phyloP scores from a whole-genome alignment of 805 yeast species.

The Spathaspora gorwiae region DNA sequence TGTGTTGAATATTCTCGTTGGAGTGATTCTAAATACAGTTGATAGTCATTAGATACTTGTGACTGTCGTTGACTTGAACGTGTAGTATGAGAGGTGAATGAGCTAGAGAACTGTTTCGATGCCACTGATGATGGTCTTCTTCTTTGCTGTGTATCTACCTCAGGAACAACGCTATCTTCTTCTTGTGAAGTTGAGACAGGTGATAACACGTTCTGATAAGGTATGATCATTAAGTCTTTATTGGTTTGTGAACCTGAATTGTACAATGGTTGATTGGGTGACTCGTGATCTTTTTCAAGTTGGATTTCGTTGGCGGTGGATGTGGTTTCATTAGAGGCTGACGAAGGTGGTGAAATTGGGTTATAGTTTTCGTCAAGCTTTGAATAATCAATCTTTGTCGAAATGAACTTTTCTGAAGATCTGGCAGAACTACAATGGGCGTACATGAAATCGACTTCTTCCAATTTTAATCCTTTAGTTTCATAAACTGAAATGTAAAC shows the following conservation, averaged over 20 bases:
- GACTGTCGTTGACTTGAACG: not conserved
- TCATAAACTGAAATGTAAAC: constrained; percentile 70
- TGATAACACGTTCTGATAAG: constrained; percentile 12
- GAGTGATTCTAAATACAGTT: constrained; percentile 5
- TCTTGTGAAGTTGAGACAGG: constrained; percentile 8
- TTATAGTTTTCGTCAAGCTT: constrained; percentile 7
- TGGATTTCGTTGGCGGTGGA: not conserved
- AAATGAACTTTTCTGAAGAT: constrained; percentile 43
- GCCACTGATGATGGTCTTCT: constrained; percentile 2
- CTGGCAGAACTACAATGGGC: constrained; percentile 54
- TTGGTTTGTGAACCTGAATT: not conserved
- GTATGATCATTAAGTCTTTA: constrained; percentile 12
- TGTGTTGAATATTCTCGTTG: constrained; percentile 6
- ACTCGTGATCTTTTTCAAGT: not conserved
- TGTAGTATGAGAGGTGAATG: not conserved
- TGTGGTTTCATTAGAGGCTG: not conserved
- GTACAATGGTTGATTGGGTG: not conserved
- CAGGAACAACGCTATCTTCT: no score
- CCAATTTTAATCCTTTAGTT: constrained; percentile 74
- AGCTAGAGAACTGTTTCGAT: constrained; percentile 1
- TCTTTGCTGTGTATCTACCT: not conserved
- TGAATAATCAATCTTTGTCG: constrained; percentile 30
- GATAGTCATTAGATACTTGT: constrained; percentile 6
- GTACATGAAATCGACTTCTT: constrained; percentile 76
- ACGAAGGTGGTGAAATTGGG: not conserved